Base-by-base conservation (phyloP, 2,329 filamentous ascomycete species). In the Apiospora malaysiana region DNA sequence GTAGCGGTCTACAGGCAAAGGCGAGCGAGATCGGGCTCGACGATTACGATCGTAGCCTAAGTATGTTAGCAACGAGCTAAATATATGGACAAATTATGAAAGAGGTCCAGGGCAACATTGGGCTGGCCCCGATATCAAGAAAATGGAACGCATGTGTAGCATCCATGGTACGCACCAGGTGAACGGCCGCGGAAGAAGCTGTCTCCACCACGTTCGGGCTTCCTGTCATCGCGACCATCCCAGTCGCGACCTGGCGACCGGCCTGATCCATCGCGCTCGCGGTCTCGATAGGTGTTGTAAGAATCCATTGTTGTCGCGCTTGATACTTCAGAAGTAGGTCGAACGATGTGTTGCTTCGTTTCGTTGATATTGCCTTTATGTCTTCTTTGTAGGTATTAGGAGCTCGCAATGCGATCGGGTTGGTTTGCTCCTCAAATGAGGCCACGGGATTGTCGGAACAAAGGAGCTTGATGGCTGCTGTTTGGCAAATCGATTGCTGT, bases 1-100 rank as follows among this genome's bases (percentile, higher is more conserved):
- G 78, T 95, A 95, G 70, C 93, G 88, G 77, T 95, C 93, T 71
- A 94, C 90, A 18, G 88, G 85, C 25, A 84, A 83, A 3, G 93
- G 93, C 0, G 93, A 95, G 70, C 93, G 90, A 43, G 92, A 94
- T 74, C 92, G 86, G 69, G 86, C 85, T 51, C 90, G 91, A 68
- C 88, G 85, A 68, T 73, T 78, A 70, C 89, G 86, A 23, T 92
- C 90, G 73, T 84, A 84, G 67, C 85, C 89, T 91, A 73, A 68
- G 71, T 71, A 68, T 73, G 73, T 80, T 72, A 80, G 75, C 72
- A 32, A 40, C 56, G 51, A 8, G 37, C 56, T n/a, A 37, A 10
- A 59, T 14, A 21, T n/a, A 14, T 27, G 4, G 45, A 45, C 70
- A 71, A 1, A 12, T 4, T 46, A 18, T 45, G 23, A 10, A 23